These are phyloP conservation scores for Corchorus olitorius DNA, from an alignment of 345 rosid species.

Conservation along the genomic window DNA sequence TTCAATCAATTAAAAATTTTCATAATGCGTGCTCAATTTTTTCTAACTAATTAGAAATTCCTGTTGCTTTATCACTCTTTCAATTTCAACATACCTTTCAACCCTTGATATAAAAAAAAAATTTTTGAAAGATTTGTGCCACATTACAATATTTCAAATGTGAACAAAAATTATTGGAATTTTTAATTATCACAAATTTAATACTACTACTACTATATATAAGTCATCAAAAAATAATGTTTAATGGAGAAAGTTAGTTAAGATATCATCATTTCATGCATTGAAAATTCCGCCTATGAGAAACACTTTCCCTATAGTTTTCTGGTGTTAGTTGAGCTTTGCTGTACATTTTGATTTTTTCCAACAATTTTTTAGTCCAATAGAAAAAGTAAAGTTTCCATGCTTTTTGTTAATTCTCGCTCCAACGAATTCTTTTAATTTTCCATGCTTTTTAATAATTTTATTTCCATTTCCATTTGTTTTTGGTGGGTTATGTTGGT, in stretches of 20 bases:
- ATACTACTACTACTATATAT: not conserved
- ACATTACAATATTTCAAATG: not conserved
- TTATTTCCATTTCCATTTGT: not conserved
- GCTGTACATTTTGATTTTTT: not conserved
- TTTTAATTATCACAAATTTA: too few species aligned
- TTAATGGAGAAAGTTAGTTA: constrained; percentile 8
- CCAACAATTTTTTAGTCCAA: not conserved
- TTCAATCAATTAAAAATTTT: not conserved
- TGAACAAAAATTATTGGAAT: not conserved
- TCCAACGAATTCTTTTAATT: too few species aligned
- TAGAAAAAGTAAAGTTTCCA: not conserved
- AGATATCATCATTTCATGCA: constrained; percentile 6
- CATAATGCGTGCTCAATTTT: too few species aligned
- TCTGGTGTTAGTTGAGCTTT: constrained; percentile 1
- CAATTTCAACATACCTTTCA: too few species aligned
- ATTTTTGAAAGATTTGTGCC: too few species aligned
- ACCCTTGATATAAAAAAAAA: too few species aligned
- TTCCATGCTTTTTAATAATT: not conserved
- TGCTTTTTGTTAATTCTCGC: not conserved
- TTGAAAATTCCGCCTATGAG: not conserved
- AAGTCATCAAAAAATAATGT: not conserved
- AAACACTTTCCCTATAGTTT: not conserved
- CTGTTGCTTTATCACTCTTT: too few species aligned
- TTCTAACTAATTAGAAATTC: too few species aligned
- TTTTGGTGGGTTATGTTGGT: too few species aligned